A percentile compares a stretch with the other conserved stretches of the same genome.
phyloP scores from a whole-genome alignment of 352 stramenopile species.

The Pythium oligandrum region DNA sequence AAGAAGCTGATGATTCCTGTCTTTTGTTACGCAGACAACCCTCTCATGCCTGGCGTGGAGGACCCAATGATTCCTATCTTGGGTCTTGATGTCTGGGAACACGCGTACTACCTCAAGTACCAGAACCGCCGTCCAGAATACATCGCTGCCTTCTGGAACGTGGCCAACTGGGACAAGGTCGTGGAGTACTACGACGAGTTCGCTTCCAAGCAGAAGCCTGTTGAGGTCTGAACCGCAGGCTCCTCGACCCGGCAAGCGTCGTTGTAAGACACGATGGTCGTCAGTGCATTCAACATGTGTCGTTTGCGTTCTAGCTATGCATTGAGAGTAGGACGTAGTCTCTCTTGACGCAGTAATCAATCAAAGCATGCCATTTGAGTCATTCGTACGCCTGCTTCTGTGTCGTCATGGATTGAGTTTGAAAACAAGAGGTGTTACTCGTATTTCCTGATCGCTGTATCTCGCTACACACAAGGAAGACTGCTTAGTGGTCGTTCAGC shows the following conservation, averaged over 20 bases:
- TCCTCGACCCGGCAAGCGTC: background rate
- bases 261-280: no score
- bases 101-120: constrained; percentile 97
- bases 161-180: constrained; percentile 94
- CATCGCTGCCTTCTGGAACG: constrained; percentile 98
- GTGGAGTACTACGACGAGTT: constrained; percentile 90
- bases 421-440: constrained; percentile 5
- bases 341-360: no score
- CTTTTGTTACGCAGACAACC: constrained; percentile 48
- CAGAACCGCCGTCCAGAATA: constrained; percentile 95
- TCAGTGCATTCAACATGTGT: no score
- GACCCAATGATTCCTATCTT: constrained; percentile 90
- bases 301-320: no score
- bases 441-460: background rate
- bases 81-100: constrained; percentile 95
- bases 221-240: constrained; percentile 68
- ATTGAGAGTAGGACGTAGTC: no score
- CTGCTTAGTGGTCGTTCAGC: no score
- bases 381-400: constrained; percentile 16
- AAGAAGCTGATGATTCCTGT: constrained; percentile 2
- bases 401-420: constrained; percentile 1
- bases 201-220: constrained; percentile 76
- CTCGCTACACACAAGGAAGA: no score
- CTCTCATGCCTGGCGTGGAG: constrained; percentile 77
- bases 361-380: constrained; percentile 19